Evolutionary conservation across 2,329 filamentous ascomycete species (phyloP).

Genomic region (Catunica adiposa): DNA sequence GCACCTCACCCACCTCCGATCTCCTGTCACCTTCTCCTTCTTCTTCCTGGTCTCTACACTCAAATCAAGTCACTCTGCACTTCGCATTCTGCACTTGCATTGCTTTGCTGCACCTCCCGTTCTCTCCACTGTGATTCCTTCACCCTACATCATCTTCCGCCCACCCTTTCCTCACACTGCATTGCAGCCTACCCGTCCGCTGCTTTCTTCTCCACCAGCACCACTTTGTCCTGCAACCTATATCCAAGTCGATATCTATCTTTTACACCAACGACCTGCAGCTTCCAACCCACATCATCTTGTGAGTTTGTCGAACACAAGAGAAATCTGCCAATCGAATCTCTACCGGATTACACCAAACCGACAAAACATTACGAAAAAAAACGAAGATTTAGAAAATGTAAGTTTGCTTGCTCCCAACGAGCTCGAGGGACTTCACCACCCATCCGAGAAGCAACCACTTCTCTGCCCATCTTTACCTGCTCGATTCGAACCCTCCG

Average conservation of each 20-base stretch:
- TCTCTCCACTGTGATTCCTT: conserved; percentile 4
- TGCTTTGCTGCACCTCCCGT: background rate
- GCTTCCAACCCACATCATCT: background rate
- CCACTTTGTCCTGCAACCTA: conserved; percentile 3
- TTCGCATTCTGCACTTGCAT: background rate
- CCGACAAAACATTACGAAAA: background rate
- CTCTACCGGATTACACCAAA: background rate
- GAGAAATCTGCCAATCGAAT: background rate
- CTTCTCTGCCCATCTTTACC: background rate
- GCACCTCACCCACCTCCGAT: conserved; percentile 10
- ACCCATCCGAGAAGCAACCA: too few relatives aligned
- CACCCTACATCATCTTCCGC: conserved; percentile 8
- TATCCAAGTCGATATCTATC: background rate
- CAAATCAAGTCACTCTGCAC: background rate
- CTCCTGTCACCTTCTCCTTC: background rate
- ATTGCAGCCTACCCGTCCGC: conserved; percentile 10
- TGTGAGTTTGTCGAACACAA: background rate
- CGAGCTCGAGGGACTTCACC: background rate
- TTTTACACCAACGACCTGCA: background rate
- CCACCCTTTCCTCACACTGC: conserved; percentile 9
- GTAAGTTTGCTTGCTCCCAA: background rate
- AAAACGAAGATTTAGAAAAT: background rate
- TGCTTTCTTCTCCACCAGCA: conserved; percentile 1
- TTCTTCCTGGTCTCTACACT: conserved; percentile 3
- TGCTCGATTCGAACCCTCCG: background rate